Evolutionary conservation across 495 filamentous ascomycete genomes (phyloP), one percentile per base, ranked within the genome.

Genomic region (Neurospora sp.): DNA sequence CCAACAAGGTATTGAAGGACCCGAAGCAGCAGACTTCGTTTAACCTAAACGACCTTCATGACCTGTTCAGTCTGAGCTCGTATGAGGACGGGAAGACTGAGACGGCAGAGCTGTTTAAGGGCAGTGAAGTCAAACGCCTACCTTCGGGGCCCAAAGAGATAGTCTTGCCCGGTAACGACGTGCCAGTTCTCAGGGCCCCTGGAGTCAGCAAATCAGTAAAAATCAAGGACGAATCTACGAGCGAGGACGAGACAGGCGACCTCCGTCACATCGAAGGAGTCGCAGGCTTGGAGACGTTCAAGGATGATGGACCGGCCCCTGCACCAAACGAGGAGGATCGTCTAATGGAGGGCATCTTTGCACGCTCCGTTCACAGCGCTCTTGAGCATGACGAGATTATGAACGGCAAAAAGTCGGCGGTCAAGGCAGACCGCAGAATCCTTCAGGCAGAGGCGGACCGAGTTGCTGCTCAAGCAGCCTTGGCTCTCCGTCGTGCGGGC

Each of bases 1-100:
- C 92, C 9, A 95, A 97, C 82, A 99, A 99, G 79, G 94, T 99
- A 12, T 80, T 98, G 72, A 92, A 90, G 79, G 94, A 98, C 74
- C 94, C 96, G 0, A 97, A 94, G 75, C 93, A 97, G 77, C 89
- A 90, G 18, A 91, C 94, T 71, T 91, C 89, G 0, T 97, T 98
- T 79, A 90, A 95, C 44, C 82, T 95, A 72, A 89, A 89, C 66
- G 94, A 97, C 78, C 79, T 99, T 14, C 91, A 97, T 74, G 94
- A 99, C 79, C 85, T 99, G 3, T 99, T 99, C 80, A 91, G 90
- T 10, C 85, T 98, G 8, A 92, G 89, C 41, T 85, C 86, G 38
- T 88, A 90, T 20, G 85, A 89, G 18, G 90, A 91, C 39, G 87
- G 87, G 22, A 85, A 87, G 41, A 94, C 94, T 0, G 94, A 97